Evolutionary conservation across 768 basidiomycete species (phyloP).

Genomic region (Steccherinum ochraceum): DNA sequence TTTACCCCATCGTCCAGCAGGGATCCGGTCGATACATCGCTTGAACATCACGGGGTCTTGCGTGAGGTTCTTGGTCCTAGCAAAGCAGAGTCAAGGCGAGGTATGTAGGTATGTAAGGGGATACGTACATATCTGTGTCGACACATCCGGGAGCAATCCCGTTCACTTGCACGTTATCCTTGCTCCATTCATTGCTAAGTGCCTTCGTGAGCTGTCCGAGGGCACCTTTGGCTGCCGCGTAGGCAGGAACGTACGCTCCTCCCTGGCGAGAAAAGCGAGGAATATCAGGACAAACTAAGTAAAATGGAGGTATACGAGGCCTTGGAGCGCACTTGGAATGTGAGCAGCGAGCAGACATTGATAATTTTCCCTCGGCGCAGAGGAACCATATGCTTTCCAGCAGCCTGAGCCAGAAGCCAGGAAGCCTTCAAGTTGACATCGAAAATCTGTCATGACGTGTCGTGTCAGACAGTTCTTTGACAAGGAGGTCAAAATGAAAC

Average conservation of each 20-base stretch:
- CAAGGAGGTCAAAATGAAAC: too few relatives aligned
- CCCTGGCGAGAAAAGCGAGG: too few relatives aligned
- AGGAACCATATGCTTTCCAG: slow-evolving; percentile 86
- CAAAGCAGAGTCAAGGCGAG: slow-evolving; percentile 1
- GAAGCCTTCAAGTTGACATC: slow-evolving; percentile 84
- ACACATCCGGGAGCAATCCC: slow-evolving; percentile 87
- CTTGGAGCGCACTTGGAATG: slow-evolving; percentile 24
- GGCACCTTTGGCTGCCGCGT: slow-evolving; percentile 88
- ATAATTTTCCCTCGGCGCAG: slow-evolving; percentile 66
- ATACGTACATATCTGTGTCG: slow-evolving; percentile 74
- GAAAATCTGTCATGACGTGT: too few relatives aligned
- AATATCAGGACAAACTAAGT: too few relatives aligned
- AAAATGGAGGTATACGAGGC: not conserved
- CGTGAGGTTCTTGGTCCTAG: slow-evolving; percentile 60
- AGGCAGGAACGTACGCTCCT: slow-evolving; percentile 77
- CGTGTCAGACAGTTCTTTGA: too few relatives aligned
- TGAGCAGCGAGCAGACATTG: slow-evolving; percentile 53
- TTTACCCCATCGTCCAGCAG: slow-evolving; percentile 60
- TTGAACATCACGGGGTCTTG: slow-evolving; percentile 52
- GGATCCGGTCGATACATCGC: slow-evolving; percentile 69
- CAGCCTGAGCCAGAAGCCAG: slow-evolving; percentile 80
- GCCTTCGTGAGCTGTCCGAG: slow-evolving; percentile 83
- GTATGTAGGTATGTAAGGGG: not conserved
- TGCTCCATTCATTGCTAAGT: slow-evolving; percentile 90
- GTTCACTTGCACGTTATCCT: slow-evolving; percentile 84